Base-by-base conservation (phyloP, 768 basidiomycete genomes). In the Cyclocybe cylindracea region DNA sequence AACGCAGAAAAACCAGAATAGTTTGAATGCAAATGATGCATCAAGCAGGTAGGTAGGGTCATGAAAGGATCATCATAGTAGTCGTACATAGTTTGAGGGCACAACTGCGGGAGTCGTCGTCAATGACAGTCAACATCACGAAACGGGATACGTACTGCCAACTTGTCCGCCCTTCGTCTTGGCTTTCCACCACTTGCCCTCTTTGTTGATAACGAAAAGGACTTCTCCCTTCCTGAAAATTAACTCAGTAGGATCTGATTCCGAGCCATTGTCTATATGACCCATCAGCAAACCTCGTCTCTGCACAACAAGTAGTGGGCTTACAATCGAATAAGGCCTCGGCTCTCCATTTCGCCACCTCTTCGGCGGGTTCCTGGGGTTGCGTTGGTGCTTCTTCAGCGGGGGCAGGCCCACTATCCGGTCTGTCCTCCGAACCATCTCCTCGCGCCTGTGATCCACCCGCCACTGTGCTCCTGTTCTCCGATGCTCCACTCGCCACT, bases 151-250 rank as follows among this genome's bases (percentile, higher is more conserved):
- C 87, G 66, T 61, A 89, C 87, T 87, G 58, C 87, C 87, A 51
- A 75, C 60, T 4, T 64, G 63, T 46, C 88, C 90, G 62, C 91
- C 85, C 2, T 67, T 36, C 64, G 81, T 89, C 60, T 74, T 81
- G 13, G 84, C 88, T 61, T 87, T 86, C 90, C 91, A 94, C 91
- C 91, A 92, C 64, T 91, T 89, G n/a, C 87, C 88, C 5, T 63
- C 55, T 48, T 85, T 84, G 65, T 96, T 92, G 39, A 88, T 63
- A 40, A 98, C 84, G 46, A 91, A 85, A 50, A 98, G 74, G 3
- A 87, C 73, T 59, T 97, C 95, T 19, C 91, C 91, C 69, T 94
- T 93, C 41, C 73, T 65, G 68, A 98, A 95, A 16, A 85, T 82
- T 7, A 97, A 79, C 66, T 98, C 95, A 61, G 86, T 89, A 2